These are phyloP conservation scores for Saprolegnia diclina DNA, from an alignment of 352 stramenopile genomes.

Conservation along the genomic window DNA sequence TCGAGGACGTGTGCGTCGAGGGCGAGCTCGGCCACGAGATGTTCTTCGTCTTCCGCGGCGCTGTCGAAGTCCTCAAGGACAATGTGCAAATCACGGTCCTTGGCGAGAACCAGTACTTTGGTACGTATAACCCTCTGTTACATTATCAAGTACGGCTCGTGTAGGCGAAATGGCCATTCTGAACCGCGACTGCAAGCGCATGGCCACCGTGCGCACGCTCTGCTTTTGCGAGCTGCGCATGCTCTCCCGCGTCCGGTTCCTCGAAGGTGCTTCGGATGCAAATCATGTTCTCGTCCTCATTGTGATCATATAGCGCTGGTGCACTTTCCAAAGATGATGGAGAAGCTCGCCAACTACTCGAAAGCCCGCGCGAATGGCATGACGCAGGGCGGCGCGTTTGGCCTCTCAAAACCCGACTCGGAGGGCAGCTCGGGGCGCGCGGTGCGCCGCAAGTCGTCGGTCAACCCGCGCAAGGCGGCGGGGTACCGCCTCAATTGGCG, in stretches of 20 bases:
- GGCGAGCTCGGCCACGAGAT: slow-evolving; percentile 66
- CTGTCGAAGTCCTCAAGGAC: slow-evolving; percentile 60
- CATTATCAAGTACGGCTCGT: neutral
- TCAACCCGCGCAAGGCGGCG: neutral
- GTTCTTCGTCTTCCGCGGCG: slow-evolving; percentile 73
- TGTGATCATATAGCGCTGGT: slow-evolving; percentile 26
- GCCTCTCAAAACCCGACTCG: neutral
- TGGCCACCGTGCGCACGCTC: slow-evolving; percentile 58
- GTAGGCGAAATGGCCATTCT: slow-evolving; percentile 65
- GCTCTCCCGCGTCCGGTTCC: slow-evolving; percentile 55
- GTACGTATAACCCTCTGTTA: neutral
- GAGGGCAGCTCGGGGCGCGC: neutral
- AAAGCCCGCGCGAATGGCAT: slow-evolving; percentile 18
- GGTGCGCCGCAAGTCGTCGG: slow-evolving; percentile 1
- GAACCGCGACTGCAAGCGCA: slow-evolving; percentile 48
- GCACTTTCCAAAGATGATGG: slow-evolving; percentile 26
- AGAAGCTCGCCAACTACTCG: slow-evolving; percentile 27
- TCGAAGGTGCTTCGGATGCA: slow-evolving; percentile 31
- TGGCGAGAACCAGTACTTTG: slow-evolving; percentile 73
- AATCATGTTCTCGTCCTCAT: too few species aligned
- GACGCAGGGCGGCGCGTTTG: neutral
- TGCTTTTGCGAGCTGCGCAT: slow-evolving; percentile 71
- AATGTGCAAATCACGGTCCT: slow-evolving; percentile 47
- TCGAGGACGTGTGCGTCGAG: slow-evolving; percentile 72
- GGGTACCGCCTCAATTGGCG: slow-evolving; percentile 24